Conservation (phyloP, 2,329 filamentous ascomycete species). For the Trichocomaceae sp. region DNA sequence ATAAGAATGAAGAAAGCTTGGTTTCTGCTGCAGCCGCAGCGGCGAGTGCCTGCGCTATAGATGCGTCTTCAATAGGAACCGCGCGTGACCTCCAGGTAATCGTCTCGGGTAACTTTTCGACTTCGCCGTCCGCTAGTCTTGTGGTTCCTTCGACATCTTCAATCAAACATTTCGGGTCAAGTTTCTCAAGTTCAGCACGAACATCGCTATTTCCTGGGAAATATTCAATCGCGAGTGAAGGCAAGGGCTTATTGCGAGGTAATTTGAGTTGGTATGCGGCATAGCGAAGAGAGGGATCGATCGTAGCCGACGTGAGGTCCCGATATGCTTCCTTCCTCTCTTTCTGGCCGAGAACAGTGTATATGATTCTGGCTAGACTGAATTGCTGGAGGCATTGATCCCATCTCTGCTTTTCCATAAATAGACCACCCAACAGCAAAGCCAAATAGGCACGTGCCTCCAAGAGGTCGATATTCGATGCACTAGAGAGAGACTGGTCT, state of each 20-base stretch:
- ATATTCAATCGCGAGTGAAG: slow-evolving; percentile 68
- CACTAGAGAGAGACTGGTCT: slow-evolving; percentile 56
- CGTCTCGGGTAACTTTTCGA: slow-evolving; percentile 57
- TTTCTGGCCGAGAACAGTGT: slow-evolving; percentile 61
- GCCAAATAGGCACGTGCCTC: slow-evolving; percentile 81
- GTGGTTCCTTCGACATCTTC: slow-evolving; percentile 50
- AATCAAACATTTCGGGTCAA: slow-evolving; percentile 63
- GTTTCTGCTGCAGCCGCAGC: slow-evolving; percentile 54
- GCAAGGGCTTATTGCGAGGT: slow-evolving; percentile 74
- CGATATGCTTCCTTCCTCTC: slow-evolving; percentile 72
- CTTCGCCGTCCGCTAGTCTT: slow-evolving; percentile 37
- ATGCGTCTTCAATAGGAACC: slow-evolving; percentile 85
- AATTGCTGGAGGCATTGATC: slow-evolving; percentile 68
- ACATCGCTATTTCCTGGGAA: slow-evolving; percentile 62
- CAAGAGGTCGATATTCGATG: slow-evolving; percentile 63
- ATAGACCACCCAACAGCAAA: slow-evolving; percentile 66
- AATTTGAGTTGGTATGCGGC: slow-evolving; percentile 88
- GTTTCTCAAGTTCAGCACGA: slow-evolving; percentile 59
- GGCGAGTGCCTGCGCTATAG: slow-evolving; percentile 77
- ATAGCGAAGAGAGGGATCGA: slow-evolving; percentile 90
- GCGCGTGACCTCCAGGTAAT: slow-evolving; percentile 80
- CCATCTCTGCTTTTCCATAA: slow-evolving; percentile 88
- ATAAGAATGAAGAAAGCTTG: slow-evolving; percentile 44
- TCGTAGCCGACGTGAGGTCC: slow-evolving; percentile 74
- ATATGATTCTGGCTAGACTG: slow-evolving; percentile 72